Evolutionary conservation across 768 basidiomycete species (phyloP).

Genomic region (Macrocybe gigantea): DNA sequence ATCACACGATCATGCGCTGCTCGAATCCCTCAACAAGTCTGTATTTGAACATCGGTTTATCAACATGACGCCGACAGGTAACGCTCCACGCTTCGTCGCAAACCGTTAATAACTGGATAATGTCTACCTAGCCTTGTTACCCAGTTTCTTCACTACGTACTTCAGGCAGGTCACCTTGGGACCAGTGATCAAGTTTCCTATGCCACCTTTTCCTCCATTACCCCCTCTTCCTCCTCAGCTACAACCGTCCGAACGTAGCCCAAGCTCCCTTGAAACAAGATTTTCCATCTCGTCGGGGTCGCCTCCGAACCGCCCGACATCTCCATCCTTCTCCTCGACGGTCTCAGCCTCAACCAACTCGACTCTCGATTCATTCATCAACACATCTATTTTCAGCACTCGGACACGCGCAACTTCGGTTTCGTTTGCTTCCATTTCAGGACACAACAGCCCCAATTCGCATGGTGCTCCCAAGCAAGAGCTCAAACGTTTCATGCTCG

Average conservation of each 20-base stretch:
- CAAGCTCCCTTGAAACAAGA: conserved; percentile 14
- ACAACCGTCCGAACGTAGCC: too few species aligned
- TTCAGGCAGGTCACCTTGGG: conserved; percentile 61
- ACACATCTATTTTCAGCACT: conserved; percentile 17
- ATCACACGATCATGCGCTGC: conserved; percentile 61
- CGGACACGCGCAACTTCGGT: conserved; percentile 24
- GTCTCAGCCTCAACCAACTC: conserved; percentile 34
- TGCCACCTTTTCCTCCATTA: conserved; percentile 65
- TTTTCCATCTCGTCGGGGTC: conserved; percentile 1
- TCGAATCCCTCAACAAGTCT: conserved; percentile 61
- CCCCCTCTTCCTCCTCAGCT: conserved; percentile 44
- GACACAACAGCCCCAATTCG: conserved; percentile 6
- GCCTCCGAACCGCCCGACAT: conserved; percentile 32
- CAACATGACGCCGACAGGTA: conserved; percentile 64
- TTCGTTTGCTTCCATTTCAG: conserved; percentile 23
- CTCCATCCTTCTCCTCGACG: conserved; percentile 49
- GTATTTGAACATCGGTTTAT: conserved; percentile 71
- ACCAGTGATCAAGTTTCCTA: conserved; percentile 57
- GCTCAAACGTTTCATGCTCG: conserved; percentile 37
- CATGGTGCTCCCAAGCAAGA: conserved; percentile 15
- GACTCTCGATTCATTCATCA: conserved; percentile 16
- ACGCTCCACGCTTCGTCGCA: conserved; percentile 13
- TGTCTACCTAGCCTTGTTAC: conserved; percentile 47
- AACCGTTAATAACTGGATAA: conserved; percentile 1
- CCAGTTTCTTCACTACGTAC: conserved; percentile 65